Conservation (phyloP, 73 alveolate species). For the Paramecium caudatum region DNA sequence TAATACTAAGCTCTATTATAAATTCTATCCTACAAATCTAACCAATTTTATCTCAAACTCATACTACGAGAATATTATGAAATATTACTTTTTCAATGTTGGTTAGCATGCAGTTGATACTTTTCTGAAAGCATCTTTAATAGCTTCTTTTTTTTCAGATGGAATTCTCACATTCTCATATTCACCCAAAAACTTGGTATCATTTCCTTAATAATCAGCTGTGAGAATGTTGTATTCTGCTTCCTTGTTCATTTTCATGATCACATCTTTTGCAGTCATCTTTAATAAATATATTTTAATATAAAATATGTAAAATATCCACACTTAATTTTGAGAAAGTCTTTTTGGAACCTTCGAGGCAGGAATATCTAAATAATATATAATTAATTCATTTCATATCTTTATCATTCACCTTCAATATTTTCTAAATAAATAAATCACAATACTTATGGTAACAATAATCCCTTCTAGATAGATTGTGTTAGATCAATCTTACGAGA, state of each 20-base stretch:
- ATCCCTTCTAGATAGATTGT: conserved; percentile 42
- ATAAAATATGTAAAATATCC: too few species aligned
- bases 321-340: too few species aligned
- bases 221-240: conserved; percentile 24
- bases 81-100: conserved; percentile 35
- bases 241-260: conserved; percentile 6
- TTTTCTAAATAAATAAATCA: conserved; percentile 36
- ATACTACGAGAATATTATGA: neutral
- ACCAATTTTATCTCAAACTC: conserved; percentile 1
- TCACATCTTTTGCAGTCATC: conserved; percentile 63
- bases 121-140: conserved; percentile 49
- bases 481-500: neutral
- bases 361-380: conserved; percentile 17
- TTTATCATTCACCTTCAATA: conserved; percentile 15
- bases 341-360: too few species aligned
- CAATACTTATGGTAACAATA: conserved; percentile 25
- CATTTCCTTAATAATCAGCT: conserved; percentile 29
- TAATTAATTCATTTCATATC: conserved; percentile 28
- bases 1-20: conserved; percentile 64
- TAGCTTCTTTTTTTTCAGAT: conserved; percentile 7
- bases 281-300: neutral
- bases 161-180: conserved; percentile 59
- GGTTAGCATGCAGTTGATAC: conserved; percentile 21
- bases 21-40: conserved; percentile 53
- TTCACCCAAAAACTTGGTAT: conserved; percentile 35